Base-by-base conservation (phyloP, 768 basidiomycete genomes). In the Naganishia vishniacii region DNA sequence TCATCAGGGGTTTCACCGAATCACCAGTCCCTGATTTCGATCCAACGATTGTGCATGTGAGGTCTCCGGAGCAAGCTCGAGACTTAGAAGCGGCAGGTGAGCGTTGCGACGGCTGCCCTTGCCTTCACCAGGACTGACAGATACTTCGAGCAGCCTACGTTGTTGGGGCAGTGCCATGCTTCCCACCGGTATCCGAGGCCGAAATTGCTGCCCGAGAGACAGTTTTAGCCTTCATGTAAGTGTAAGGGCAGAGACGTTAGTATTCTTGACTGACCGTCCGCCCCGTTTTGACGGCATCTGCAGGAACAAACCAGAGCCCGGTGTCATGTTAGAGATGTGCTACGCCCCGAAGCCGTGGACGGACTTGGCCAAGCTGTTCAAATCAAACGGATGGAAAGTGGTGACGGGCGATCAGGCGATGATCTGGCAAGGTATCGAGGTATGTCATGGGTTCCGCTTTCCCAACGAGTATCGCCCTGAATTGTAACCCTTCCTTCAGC, bases 241-340 rank as follows among this genome's bases (percentile, higher is more conserved):
- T 65, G n/a, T 44, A n/a, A n/a, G n/a, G n/a, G n/a, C n/a, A n/a
- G n/a, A n/a, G n/a, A n/a, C n/a, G n/a, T n/a, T n/a, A n/a, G n/a
- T n/a, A n/a, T n/a, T n/a, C n/a, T n/a, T n/a, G n/a, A n/a, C n/a
- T n/a, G n/a, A n/a, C n/a, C n/a, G n/a, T n/a, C n/a, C n/a, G n/a
- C n/a, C n/a, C n/a, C n/a, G n/a, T n/a, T n/a, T n/a, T n/a, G n/a
- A n/a, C n/a, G n/a, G n/a, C n/a, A 1, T 16, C 23, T 18, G 0
- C 58, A 69, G 68, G 41, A 48, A 61, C 61, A 72, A 72, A 42
- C 67, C 67, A 8, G 68, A 69, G 46, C 70, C 70, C 48, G 71
- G 71, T 32, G 68, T 65, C 23, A 65, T 72, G 34, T 56, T 71
- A 25, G 71, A 72, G 48, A 72, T 72, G 70, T 65, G 48, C 20